Evolutionary conservation across 208 protist genomes (phyloP).

Genomic region (Polymyxa betae): DNA sequence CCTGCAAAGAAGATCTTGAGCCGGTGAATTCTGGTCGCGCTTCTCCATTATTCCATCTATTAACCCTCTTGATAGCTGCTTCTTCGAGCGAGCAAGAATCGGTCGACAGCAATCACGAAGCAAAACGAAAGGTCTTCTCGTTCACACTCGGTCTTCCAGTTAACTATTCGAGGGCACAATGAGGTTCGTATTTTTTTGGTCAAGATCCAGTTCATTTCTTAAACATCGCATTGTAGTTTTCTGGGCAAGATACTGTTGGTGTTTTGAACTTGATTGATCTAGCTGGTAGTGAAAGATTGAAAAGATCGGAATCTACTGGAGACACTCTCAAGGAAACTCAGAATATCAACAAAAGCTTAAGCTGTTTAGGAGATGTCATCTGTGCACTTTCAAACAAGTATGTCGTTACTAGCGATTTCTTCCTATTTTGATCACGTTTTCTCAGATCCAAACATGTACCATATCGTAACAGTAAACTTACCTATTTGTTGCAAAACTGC

Average conservation of each 20-base stretch:
- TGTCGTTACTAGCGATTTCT: background rate
- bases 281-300: constrained; percentile 60
- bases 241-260: constrained; percentile 56
- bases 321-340: constrained; percentile 57
- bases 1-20: background rate
- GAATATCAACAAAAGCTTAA: constrained; percentile 62
- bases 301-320: constrained; percentile 48
- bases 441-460: constrained; percentile 63
- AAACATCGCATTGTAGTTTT: background rate
- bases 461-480: constrained; percentile 63
- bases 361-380: constrained; percentile 63
- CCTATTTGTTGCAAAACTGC: constrained; percentile 60
- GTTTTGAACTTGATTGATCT: constrained; percentile 61
- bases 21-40: background rate
- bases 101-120: constrained; percentile 46
- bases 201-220: background rate
- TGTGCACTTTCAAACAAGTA: constrained; percentile 34
- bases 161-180: constrained; percentile 26
- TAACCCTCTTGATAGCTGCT: constrained; percentile 54
- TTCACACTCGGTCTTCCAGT: constrained; percentile 65
- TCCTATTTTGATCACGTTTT: background rate
- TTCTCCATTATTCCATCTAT: background rate
- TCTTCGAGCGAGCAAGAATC: constrained; percentile 46
- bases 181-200: background rate
- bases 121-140: constrained; percentile 65